These are phyloP conservation scores for Cladosporium oxysporum DNA, from an alignment of 2,329 filamentous ascomycete genomes.

Conservation along the genomic window DNA sequence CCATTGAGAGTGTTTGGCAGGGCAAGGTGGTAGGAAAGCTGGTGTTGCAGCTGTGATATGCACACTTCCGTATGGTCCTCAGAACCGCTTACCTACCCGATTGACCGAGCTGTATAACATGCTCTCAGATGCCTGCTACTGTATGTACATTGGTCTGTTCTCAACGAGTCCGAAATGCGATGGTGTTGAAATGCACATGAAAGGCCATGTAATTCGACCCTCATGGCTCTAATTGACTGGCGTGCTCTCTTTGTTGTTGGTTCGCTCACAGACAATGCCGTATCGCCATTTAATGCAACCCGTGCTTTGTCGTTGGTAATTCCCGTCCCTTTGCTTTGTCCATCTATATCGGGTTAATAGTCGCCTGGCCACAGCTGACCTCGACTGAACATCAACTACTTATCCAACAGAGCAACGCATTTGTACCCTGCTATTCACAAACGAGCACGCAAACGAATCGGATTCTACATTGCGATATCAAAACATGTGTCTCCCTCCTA, in stretches of 20 bases:
- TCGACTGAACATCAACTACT: background rate
- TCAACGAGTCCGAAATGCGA: background rate
- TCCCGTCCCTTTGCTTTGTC: background rate
- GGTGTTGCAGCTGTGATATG: slow-evolving; percentile 11
- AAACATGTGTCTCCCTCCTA: background rate
- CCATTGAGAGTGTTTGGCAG: slow-evolving; percentile 20
- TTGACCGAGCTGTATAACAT: no score
- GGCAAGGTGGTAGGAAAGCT: slow-evolving; percentile 37
- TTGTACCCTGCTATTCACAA: background rate
- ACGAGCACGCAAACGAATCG: background rate
- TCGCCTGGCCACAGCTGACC: background rate
- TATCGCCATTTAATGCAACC: background rate
- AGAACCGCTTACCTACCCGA: background rate
- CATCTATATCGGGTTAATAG: background rate
- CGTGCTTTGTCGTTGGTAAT: background rate
- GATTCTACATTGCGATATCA: background rate
- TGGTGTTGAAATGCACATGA: background rate
- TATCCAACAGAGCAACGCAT: background rate
- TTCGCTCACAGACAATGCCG: background rate
- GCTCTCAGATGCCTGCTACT: background rate
- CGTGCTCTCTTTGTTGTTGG: background rate
- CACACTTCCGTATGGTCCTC: background rate
- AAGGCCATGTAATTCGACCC: background rate
- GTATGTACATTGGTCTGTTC: background rate
- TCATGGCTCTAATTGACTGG: background rate